Percentiles rank a stretch among this genome's conserved stretches.
phyloP scores from a whole-genome alignment of 805 yeast genomes.

The Ogataea zsoltii region DNA sequence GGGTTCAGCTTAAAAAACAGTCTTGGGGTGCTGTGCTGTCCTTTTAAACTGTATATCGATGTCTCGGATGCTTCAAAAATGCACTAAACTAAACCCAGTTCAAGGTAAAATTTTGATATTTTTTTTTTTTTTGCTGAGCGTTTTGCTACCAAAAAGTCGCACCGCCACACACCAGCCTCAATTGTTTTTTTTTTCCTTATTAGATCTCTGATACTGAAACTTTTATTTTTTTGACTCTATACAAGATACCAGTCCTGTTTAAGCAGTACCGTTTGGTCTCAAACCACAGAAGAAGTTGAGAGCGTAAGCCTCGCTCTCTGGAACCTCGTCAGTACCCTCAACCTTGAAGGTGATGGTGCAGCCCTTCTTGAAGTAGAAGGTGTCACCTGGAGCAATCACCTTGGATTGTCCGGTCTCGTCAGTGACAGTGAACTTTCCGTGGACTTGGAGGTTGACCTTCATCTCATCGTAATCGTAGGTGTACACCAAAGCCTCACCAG shows the following conservation, averaged over 20 bases:
- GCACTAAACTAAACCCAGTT: too few species aligned
- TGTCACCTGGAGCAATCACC: conserved; percentile 63
- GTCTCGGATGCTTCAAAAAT: too few species aligned
- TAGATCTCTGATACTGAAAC: conserved; percentile 10
- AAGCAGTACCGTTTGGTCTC: conserved; percentile 47
- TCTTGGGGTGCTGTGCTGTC: too few species aligned
- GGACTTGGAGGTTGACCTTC: conserved; percentile 68
- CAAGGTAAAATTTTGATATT: background rate
- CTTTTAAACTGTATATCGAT: too few species aligned
- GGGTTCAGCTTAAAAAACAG: too few species aligned
- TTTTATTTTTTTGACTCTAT: background rate
- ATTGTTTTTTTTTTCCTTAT: too few species aligned
- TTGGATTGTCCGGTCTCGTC: conserved; percentile 66
- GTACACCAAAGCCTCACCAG: conserved; percentile 70
- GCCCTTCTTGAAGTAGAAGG: conserved; percentile 67
- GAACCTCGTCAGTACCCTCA: conserved; percentile 36
- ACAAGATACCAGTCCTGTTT: conserved; percentile 11
- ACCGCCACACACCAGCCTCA: background rate
- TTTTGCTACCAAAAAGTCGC: background rate
- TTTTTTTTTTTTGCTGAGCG: background rate
- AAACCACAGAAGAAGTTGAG: conserved; percentile 63
- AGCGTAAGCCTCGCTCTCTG: conserved; percentile 52
- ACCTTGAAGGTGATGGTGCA: conserved; percentile 63
- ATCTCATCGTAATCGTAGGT: conserved; percentile 66
- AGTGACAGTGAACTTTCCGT: conserved; percentile 60